These are phyloP conservation scores for Beauveria medogensis DNA, from an alignment of 2,329 filamentous ascomycete species.

Conservation along the genomic window DNA sequence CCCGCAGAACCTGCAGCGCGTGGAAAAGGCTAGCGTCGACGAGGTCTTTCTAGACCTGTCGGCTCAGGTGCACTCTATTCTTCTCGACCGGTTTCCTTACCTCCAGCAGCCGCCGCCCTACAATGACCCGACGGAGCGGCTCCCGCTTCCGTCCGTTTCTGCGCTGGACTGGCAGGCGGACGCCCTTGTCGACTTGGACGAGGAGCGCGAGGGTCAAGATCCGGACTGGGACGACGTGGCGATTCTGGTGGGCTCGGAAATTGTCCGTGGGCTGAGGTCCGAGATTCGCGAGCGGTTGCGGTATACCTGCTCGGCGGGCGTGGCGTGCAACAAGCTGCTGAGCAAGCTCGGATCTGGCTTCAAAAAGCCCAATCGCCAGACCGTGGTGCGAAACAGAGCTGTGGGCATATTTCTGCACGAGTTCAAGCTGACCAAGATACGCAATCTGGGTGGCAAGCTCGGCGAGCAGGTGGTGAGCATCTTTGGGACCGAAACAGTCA, in stretches of 20 bases:
- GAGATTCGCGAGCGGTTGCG: conserved; percentile 61
- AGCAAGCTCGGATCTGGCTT: conserved; percentile 87
- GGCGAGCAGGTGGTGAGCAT: conserved; percentile 76
- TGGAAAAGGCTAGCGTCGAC: conserved; percentile 93
- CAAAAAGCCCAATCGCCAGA: conserved; percentile 92
- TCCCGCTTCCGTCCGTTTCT: conserved; percentile 62
- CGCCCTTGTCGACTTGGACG: conserved; percentile 71
- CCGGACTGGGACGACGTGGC: conserved; percentile 96
- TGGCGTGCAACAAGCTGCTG: conserved; percentile 89
- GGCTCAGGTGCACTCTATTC: conserved; percentile 66
- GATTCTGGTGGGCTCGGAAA: conserved; percentile 80
- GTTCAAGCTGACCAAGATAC: conserved; percentile 92
- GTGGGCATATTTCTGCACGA: conserved; percentile 68
- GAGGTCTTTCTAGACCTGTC: conserved; percentile 94
- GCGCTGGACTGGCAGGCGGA: conserved; percentile 79
- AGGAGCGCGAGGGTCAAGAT: conserved; percentile 66
- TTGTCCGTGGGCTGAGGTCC: conserved; percentile 67
- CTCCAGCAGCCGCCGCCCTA: conserved; percentile 59
- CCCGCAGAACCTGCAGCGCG: conserved; percentile 55
- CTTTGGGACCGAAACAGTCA: conserved; percentile 74
- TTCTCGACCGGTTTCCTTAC: conserved; percentile 72
- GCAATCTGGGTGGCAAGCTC: conserved; percentile 90
- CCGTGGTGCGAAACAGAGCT: conserved; percentile 82
- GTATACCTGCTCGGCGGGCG: conserved; percentile 87
- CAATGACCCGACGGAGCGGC: conserved; percentile 59